These are phyloP conservation scores for Helminthosporium solani DNA, from an alignment of 2,329 filamentous ascomycete species.

Conservation along the genomic window DNA sequence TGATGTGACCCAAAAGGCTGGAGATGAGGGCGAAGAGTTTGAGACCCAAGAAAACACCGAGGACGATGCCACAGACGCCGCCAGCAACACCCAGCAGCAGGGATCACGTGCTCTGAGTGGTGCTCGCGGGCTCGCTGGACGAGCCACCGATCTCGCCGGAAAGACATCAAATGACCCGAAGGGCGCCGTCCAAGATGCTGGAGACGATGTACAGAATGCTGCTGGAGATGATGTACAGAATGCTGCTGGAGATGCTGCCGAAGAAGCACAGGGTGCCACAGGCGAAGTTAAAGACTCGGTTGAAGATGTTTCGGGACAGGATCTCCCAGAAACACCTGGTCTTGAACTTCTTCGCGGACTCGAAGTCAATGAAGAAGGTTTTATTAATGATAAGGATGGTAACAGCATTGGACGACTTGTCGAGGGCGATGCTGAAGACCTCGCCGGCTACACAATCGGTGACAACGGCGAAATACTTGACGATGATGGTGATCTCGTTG, in stretches of 20 bases:
- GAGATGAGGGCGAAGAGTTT: constrained; percentile 34
- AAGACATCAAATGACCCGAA: constrained; percentile 44
- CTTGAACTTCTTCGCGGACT: constrained; percentile 52
- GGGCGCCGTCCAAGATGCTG: constrained; percentile 41
- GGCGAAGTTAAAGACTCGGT: constrained; percentile 21
- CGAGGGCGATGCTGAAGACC: constrained; percentile 55
- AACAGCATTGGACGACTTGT: constrained; percentile 51
- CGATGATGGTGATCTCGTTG: constrained; percentile 56
- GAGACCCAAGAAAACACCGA: constrained; percentile 43
- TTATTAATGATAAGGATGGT: constrained; percentile 54
- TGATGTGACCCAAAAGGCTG: constrained; percentile 48
- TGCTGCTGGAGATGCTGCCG: constrained; percentile 14
- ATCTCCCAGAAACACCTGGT: constrained; percentile 46
- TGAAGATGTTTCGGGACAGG: constrained; percentile 30
- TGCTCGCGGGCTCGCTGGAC: constrained; percentile 49
- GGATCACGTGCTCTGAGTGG: constrained; percentile 45
- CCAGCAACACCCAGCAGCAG: constrained; percentile 37
- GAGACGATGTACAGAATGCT: constrained; percentile 37
- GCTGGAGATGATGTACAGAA: constrained; percentile 23
- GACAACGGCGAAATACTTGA: constrained; percentile 58
- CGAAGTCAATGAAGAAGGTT: constrained; percentile 56
- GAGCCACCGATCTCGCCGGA: constrained; percentile 49
- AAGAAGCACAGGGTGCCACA: constrained; percentile 16
- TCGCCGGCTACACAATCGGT: constrained; percentile 54
- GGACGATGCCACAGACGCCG: constrained; percentile 42